These are phyloP conservation scores for Mycena epipterygia DNA, from an alignment of 768 basidiomycete genomes.

Conservation along the genomic window DNA sequence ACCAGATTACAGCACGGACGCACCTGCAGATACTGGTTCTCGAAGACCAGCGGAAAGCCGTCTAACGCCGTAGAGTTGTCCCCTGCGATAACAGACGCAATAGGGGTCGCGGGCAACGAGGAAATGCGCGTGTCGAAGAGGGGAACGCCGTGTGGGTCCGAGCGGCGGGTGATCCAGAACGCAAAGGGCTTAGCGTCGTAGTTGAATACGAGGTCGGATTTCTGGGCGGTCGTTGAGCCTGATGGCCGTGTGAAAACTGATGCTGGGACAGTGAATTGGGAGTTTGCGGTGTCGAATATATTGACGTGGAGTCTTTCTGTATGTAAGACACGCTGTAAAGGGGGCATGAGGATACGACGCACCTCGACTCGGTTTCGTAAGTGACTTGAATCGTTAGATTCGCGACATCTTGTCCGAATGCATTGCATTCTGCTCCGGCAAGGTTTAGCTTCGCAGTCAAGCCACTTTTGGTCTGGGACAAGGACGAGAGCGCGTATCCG, in stretches of 20 bases:
- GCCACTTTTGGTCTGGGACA: conserved; percentile 61
- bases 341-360: conserved; percentile 17
- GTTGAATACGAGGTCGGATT: conserved; percentile 79
- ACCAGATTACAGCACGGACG: not conserved
- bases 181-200: conserved; percentile 75
- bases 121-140: conserved; percentile 79
- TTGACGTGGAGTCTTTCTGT: conserved; percentile 72
- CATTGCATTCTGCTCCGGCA: conserved; percentile 71
- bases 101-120: conserved; percentile 73
- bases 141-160: conserved; percentile 64
- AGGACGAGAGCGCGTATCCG: conserved; percentile 68
- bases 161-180: conserved; percentile 84
- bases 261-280: conserved; percentile 78
- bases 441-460: conserved; percentile 69
- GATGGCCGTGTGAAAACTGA: conserved; percentile 49
- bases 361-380: conserved; percentile 72
- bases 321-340: not conserved
- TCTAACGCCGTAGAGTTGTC: conserved; percentile 70
- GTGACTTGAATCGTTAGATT: conserved; percentile 75
- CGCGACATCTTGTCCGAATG: conserved; percentile 71
- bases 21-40: conserved; percentile 85
- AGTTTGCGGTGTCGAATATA: conserved; percentile 70
- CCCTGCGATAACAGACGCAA: conserved; percentile 63
- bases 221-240: conserved; percentile 41
- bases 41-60: conserved; percentile 80